These are phyloP conservation scores for Sonneratia caseolaris DNA, from an alignment of 345 rosid genomes.

Conservation along the genomic window DNA sequence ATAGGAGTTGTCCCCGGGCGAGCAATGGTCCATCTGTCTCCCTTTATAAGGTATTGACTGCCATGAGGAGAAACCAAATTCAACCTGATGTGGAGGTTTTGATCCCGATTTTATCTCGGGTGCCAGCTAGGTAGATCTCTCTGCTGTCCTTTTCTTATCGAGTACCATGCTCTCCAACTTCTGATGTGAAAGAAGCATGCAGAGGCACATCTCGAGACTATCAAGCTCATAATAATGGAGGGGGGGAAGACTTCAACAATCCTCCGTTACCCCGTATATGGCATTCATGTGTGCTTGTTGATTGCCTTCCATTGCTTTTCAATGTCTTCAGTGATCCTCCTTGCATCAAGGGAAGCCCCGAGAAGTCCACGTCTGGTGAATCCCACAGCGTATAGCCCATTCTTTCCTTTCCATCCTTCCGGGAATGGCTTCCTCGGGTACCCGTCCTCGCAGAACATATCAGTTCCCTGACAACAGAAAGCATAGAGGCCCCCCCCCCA, in stretches of 20 bases:
- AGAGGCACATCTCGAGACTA: too few species aligned
- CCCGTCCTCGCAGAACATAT: conserved; percentile 66
- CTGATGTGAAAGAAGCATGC: too few species aligned
- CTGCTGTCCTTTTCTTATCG: too few species aligned
- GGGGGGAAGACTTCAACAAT: not conserved
- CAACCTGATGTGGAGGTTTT: too few species aligned
- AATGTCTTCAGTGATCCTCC: conserved; percentile 53
- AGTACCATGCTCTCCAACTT: too few species aligned
- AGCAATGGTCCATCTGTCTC: too few species aligned
- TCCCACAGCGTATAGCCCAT: conserved; percentile 77
- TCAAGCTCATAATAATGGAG: not conserved
- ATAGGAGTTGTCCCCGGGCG: not conserved
- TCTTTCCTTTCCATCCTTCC: conserved; percentile 69
- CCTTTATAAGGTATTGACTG: too few species aligned
- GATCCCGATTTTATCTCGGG: too few species aligned
- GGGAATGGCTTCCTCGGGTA: conserved; percentile 77
- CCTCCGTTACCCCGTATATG: not conserved
- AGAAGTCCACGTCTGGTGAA: conserved; percentile 74
- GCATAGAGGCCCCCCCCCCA: not conserved
- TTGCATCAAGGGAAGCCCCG: conserved; percentile 70
- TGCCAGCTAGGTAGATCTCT: too few species aligned
- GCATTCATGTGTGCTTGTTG: not conserved
- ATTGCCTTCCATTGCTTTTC: conserved; percentile 37
- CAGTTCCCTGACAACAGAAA: conserved; percentile 19
- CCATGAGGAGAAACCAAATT: too few species aligned